Evolutionary conservation across 202 grass and related monocot genomes (phyloP).

Genomic region (Schoenoplectus tabernaemontani): DNA sequence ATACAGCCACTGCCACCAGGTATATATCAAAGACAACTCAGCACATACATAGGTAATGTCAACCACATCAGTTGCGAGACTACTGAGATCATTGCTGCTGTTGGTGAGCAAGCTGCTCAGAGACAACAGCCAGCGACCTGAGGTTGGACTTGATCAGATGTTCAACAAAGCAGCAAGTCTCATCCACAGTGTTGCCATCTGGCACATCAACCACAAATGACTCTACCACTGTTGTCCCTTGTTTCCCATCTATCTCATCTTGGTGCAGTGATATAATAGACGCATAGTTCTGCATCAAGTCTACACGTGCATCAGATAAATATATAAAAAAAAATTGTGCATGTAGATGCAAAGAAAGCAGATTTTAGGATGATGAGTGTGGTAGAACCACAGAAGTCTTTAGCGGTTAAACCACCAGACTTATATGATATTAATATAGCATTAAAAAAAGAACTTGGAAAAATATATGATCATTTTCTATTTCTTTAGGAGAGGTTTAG

Average conservation of each 20-base stretch:
- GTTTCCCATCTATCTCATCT: slow-evolving; percentile 59
- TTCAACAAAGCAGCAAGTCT: slow-evolving; percentile 81
- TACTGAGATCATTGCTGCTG: background rate
- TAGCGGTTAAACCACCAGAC: background rate
- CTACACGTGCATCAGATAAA: background rate
- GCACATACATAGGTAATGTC: background rate
- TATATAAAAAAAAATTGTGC: background rate
- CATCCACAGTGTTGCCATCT: slow-evolving; percentile 67
- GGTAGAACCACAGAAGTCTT: background rate
- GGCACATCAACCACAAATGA: slow-evolving; percentile 84
- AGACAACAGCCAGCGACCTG: slow-evolving; percentile 52
- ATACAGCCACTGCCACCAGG: background rate
- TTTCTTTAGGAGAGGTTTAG: background rate
- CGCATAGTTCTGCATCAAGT: slow-evolving; percentile 70
- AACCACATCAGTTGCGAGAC: background rate
- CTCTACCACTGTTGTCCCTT: slow-evolving; percentile 69
- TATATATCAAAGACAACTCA: background rate
- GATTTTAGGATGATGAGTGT: background rate
- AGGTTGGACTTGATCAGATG: slow-evolving; percentile 88
- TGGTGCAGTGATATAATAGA: slow-evolving; percentile 73
- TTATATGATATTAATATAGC: background rate
- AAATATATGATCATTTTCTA: background rate
- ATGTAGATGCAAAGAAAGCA: background rate
- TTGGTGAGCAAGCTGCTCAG: slow-evolving; percentile 32
- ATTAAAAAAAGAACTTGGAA: background rate